These are phyloP conservation scores for Rhododendron ovatum DNA, from an alignment of 148 eudicot species.

Conservation along the genomic window DNA sequence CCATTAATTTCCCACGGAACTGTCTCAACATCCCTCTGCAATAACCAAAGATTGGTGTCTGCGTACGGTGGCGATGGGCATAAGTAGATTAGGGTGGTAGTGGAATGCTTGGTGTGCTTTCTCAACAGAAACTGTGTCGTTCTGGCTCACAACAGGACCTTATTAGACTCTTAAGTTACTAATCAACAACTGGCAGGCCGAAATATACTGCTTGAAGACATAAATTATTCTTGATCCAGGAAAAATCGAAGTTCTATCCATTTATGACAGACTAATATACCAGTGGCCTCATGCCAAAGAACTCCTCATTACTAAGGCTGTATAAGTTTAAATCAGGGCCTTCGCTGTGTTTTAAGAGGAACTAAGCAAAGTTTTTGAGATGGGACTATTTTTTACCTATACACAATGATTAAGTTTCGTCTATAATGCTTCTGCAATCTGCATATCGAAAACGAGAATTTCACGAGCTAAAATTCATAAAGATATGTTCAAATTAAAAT, in stretches of 20 bases:
- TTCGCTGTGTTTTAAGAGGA: neutral
- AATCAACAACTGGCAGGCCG: neutral
- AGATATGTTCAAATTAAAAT: neutral
- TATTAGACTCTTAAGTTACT: neutral
- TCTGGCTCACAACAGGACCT: neutral
- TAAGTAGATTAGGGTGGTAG: neutral
- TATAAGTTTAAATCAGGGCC: neutral
- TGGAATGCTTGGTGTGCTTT: neutral
- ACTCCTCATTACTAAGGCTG: neutral
- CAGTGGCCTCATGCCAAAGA: neutral
- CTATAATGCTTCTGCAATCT: neutral
- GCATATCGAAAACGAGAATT: neutral
- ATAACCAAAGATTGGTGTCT: neutral
- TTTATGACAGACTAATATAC: neutral
- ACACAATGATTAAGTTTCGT: neutral
- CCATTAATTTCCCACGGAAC: neutral
- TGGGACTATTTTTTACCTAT: neutral
- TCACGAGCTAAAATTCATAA: neutral
- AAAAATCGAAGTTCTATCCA: neutral
- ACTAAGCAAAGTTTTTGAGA: neutral
- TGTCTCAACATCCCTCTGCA: neutral
- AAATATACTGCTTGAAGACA: neutral
- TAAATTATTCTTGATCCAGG: neutral
- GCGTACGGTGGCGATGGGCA: neutral
- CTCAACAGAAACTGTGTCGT: neutral